Conservation (phyloP, 1,284 basidiomycete genomes). For the Moniliella sp. region DNA sequence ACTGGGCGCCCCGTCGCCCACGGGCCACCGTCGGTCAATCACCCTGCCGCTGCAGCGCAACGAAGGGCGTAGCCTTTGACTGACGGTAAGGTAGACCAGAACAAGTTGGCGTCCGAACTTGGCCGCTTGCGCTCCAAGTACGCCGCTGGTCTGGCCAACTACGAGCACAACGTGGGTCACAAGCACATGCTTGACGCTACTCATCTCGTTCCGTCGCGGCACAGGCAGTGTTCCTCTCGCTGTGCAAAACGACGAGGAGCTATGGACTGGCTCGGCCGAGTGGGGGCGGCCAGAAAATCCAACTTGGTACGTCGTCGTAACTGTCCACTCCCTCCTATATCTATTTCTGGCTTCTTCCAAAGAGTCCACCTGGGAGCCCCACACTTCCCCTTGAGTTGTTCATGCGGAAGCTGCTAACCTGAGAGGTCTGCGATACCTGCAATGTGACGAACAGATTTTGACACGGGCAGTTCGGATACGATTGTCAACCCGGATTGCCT, state of each 20-base stretch:
- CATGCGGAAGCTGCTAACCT: constrained; percentile 26
- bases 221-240: constrained; percentile 14
- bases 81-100: constrained; percentile 17
- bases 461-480: no score
- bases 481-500: constrained; percentile 21
- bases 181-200: constrained; percentile 6
- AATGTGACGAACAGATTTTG: no score
- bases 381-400: constrained; percentile 13
- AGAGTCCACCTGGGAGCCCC: constrained; percentile 18
- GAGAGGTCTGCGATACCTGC: no score
- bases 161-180: constrained; percentile 18
- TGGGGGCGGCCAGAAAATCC: no score
- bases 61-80: no score
- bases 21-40: no score
- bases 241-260: no score
- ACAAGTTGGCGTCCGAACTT: constrained; percentile 14
- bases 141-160: constrained; percentile 9
- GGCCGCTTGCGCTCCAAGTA: constrained; percentile 11
- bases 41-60: no score
- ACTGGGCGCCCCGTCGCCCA: no score
- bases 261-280: no score
- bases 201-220: background rate
- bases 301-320: no score
- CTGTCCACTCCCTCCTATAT: no score
- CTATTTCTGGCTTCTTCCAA: constrained; percentile 16